These are phyloP conservation scores for Trichophyton mentagrophytes DNA, from an alignment of 2,329 filamentous ascomycete species.

Conservation along the genomic window DNA sequence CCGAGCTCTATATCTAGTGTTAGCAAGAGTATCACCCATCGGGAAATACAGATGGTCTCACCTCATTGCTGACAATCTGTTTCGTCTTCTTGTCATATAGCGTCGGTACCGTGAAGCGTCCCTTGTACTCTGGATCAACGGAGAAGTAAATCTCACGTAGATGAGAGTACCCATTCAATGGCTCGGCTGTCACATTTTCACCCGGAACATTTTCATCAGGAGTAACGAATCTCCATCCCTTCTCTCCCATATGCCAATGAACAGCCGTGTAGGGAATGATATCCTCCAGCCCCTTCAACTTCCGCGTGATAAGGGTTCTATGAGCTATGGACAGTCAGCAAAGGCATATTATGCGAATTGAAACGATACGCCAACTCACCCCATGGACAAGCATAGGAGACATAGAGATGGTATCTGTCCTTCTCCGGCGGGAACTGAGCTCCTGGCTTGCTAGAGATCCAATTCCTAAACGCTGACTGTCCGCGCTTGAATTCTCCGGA, in stretches of 20 bases:
- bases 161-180: conserved; percentile 55
- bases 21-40: neutral
- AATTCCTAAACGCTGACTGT: conserved; percentile 67
- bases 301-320: conserved; percentile 72
- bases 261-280: conserved; percentile 69
- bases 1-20: conserved; percentile 42
- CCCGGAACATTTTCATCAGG: conserved; percentile 47
- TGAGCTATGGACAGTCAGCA: conserved; percentile 45
- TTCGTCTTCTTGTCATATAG: conserved; percentile 58
- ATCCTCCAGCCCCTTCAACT: conserved; percentile 84
- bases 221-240: conserved; percentile 72
- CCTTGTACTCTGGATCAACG: conserved; percentile 56
- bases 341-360: neutral
- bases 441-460: conserved; percentile 57
- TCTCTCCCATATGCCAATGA: conserved; percentile 74
- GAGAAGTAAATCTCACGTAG: conserved; percentile 70
- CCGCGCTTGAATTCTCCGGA: conserved; percentile 89
- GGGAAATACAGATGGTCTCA: conserved; percentile 14
- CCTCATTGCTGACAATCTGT: conserved; percentile 82
- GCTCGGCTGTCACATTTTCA: conserved; percentile 42
- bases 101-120: conserved; percentile 77
- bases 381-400: conserved; percentile 92
- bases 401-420: conserved; percentile 85
- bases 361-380: conserved; percentile 29
- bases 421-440: conserved; percentile 74